Evolutionary conservation across 2,329 filamentous ascomycete genomes (phyloP).

Genomic region (Chalaropsis thielavioides): DNA sequence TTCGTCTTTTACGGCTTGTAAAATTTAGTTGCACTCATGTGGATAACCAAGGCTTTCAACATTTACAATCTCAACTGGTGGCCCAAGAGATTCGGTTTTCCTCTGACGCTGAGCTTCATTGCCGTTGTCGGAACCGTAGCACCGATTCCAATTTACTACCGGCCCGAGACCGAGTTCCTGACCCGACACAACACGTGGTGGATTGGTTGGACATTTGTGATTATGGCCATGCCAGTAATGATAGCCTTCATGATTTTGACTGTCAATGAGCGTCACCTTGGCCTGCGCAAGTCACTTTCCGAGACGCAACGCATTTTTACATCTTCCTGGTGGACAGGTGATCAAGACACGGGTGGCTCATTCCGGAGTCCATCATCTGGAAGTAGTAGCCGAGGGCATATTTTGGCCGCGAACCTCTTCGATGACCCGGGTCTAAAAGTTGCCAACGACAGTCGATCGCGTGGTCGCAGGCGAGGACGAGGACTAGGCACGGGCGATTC

Average conservation of each 20-base stretch:
- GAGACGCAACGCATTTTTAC: slow-evolving; percentile 56
- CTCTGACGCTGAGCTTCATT: slow-evolving; percentile 47
- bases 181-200: slow-evolving; percentile 51
- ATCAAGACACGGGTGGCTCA: slow-evolving; percentile 32
- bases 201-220: slow-evolving; percentile 55
- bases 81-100: slow-evolving; percentile 49
- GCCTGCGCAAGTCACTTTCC: slow-evolving; percentile 44
- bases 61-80: slow-evolving; percentile 59
- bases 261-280: slow-evolving; percentile 47
- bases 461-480: slow-evolving; percentile 9
- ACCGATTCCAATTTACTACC: slow-evolving; percentile 46
- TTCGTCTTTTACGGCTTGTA: slow-evolving; percentile 57
- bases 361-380: slow-evolving; percentile 25
- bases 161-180: slow-evolving; percentile 37
- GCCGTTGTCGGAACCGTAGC: slow-evolving; percentile 43
- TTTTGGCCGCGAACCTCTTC: slow-evolving; percentile 15
- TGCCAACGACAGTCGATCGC: background rate
- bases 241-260: slow-evolving; percentile 51
- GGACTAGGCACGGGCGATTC: slow-evolving; percentile 11
- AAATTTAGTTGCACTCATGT: slow-evolving; percentile 51
- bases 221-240: slow-evolving; percentile 54
- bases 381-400: slow-evolving; percentile 24
- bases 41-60: slow-evolving; percentile 60
- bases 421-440: slow-evolving; percentile 18
- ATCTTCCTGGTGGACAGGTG: slow-evolving; percentile 50